Conservation (phyloP, 352 stramenopile species). For the Elongisporangium prolatum region DNA sequence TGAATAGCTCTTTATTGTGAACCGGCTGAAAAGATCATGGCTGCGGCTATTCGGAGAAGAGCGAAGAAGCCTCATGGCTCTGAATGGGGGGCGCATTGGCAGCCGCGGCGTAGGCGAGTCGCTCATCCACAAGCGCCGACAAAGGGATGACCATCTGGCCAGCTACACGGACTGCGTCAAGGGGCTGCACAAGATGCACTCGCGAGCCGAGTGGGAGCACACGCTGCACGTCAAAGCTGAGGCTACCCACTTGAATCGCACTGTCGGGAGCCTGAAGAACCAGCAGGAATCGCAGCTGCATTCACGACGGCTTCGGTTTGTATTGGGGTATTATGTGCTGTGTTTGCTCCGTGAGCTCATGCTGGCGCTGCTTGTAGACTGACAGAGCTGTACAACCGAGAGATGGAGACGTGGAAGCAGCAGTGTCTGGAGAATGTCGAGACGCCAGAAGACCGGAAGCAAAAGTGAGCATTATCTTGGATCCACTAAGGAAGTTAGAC, state of each 20-base stretch:
- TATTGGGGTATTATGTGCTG: background rate
- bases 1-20: slow-evolving; percentile 9
- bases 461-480: slow-evolving; percentile 33
- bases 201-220: slow-evolving; percentile 71
- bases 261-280: slow-evolving; percentile 52
- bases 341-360: background rate
- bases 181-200: slow-evolving; percentile 38
- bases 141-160: slow-evolving; percentile 60
- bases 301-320: slow-evolving; percentile 42
- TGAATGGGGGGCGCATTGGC: slow-evolving; percentile 4
- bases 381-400: slow-evolving; percentile 65
- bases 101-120: slow-evolving; percentile 58
- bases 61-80: slow-evolving; percentile 1
- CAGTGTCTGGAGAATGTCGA: slow-evolving; percentile 64
- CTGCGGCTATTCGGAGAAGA: slow-evolving; percentile 1
- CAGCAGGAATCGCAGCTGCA: slow-evolving; percentile 74
- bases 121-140: slow-evolving; percentile 65
- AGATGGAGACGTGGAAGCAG: slow-evolving; percentile 73
- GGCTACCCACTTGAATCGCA: slow-evolving; percentile 35
- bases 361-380: slow-evolving; percentile 24
- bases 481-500: background rate
- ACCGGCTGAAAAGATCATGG: slow-evolving; percentile 5
- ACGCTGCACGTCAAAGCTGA: slow-evolving; percentile 50
- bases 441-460: slow-evolving; percentile 73
- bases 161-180: slow-evolving; percentile 52